Conservation (phyloP, 1,284 basidiomycete species). For the Sparassis latifolia region DNA sequence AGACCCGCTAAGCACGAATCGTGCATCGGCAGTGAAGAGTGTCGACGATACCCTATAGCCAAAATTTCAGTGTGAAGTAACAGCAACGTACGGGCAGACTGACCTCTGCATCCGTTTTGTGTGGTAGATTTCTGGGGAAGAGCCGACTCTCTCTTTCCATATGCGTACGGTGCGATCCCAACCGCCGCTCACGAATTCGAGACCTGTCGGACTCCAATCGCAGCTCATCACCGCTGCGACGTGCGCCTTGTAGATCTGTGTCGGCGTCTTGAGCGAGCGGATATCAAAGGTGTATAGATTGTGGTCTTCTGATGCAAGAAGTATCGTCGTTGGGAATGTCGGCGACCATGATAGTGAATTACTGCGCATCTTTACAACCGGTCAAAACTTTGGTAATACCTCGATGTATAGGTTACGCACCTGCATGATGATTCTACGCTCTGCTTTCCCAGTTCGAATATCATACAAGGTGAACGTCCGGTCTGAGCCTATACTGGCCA, state of each 20-base stretch:
- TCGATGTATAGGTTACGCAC: constrained; percentile 28
- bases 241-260: constrained; percentile 96
- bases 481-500: constrained; percentile 92
- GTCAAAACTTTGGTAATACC: background rate
- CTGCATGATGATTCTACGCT: constrained; percentile 87
- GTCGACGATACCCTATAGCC: constrained; percentile 60
- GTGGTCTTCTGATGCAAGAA: constrained; percentile 96
- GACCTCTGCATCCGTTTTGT: constrained; percentile 97
- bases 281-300: constrained; percentile 99
- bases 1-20: constrained; percentile 90
- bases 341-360: constrained; percentile 96
- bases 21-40: constrained; percentile 83
- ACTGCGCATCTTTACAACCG: constrained; percentile 57
- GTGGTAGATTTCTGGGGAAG: constrained; percentile 89
- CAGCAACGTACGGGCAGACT: background rate
- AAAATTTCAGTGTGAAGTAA: constrained; percentile 10
- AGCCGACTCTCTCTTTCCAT: constrained; percentile 87
- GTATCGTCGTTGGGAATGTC: constrained; percentile 85
- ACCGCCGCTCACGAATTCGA: constrained; percentile 91
- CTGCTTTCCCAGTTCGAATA: constrained; percentile 91
- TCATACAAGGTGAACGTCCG: constrained; percentile 96
- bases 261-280: constrained; percentile 76
- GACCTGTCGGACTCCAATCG: constrained; percentile 94
- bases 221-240: constrained; percentile 93
- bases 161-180: constrained; percentile 95